Conservation (phyloP, 2,329 filamentous ascomycete species). For the Parastagonospora avenae region DNA sequence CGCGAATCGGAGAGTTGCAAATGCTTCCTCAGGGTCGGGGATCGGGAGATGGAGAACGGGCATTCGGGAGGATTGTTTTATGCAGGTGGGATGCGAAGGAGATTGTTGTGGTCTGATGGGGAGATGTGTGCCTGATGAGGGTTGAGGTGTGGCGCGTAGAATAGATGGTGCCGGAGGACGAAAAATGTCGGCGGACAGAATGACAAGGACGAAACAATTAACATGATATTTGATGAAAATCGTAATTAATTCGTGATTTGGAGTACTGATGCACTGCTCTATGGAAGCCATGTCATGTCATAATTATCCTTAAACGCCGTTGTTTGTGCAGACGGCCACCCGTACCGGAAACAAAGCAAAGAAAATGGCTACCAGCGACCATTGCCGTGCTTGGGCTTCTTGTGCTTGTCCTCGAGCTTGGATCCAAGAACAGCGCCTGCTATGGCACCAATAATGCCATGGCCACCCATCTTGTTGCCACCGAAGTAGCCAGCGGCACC, state of each 20-base stretch:
- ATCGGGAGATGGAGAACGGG: too few relatives aligned
- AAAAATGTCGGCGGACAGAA: too few relatives aligned
- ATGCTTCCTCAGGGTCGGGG: too few relatives aligned
- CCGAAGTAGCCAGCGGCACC: slow-evolving; percentile 62
- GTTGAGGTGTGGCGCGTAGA: too few relatives aligned
- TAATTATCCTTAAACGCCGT: not conserved
- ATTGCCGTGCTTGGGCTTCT: slow-evolving; percentile 45
- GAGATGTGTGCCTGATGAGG: too few relatives aligned
- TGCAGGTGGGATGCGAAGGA: too few relatives aligned
- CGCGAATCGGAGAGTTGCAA: too few relatives aligned
- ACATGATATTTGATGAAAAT: too few relatives aligned
- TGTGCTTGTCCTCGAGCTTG: slow-evolving; percentile 60
- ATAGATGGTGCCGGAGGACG: too few relatives aligned
- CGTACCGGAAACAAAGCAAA: not conserved
- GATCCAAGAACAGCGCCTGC: slow-evolving; percentile 62
- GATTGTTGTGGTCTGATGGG: too few relatives aligned
- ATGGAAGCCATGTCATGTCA: not conserved
- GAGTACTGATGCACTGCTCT: not conserved
- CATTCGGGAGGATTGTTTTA: too few relatives aligned
- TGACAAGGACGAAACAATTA: too few relatives aligned
- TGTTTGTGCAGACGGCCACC: not conserved
- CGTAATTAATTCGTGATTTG: not conserved
- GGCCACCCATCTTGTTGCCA: slow-evolving; percentile 60
- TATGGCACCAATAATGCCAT: slow-evolving; percentile 63
- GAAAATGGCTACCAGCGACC: slow-evolving; percentile 16